A percentile compares a stretch with the other conserved stretches of the same genome.
phyloP scores from a whole-genome alignment of 2,329 filamentous ascomycete species.

The Alternaria tenuissima region DNA sequence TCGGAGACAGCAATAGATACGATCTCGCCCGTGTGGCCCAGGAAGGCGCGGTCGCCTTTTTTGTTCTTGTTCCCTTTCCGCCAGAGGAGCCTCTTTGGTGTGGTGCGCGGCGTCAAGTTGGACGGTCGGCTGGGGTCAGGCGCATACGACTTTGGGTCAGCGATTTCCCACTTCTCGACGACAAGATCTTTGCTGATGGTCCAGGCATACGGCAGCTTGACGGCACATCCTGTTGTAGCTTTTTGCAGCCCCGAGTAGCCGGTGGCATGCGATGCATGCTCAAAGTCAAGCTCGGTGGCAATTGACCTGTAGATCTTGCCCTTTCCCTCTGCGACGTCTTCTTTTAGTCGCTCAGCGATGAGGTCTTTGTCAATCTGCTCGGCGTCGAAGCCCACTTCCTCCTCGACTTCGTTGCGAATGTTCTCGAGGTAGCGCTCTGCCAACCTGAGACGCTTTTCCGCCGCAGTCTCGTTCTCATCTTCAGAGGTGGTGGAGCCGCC shows the following conservation, averaged over 20 bases:
- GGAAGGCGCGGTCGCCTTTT: slow-evolving; percentile 67
- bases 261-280: slow-evolving; percentile 70
- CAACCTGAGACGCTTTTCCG: slow-evolving; percentile 83
- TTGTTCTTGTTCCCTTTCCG: slow-evolving; percentile 68
- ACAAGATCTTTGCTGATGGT: slow-evolving; percentile 86
- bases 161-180: slow-evolving; percentile 89
- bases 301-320: slow-evolving; percentile 87
- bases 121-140: slow-evolving; percentile 33
- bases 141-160: slow-evolving; percentile 57
- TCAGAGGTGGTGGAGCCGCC: slow-evolving; percentile 67
- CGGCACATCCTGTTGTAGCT: slow-evolving; percentile 79
- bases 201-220: slow-evolving; percentile 82
- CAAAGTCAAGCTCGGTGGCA: slow-evolving; percentile 75
- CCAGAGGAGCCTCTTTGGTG: slow-evolving; percentile 70
- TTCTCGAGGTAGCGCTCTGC: slow-evolving; percentile 95
- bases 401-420: slow-evolving; percentile 75
- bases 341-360: slow-evolving; percentile 83
- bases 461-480: slow-evolving; percentile 86
- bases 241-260: slow-evolving; percentile 82
- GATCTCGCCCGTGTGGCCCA: slow-evolving; percentile 80
- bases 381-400: slow-evolving; percentile 89
- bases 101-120: slow-evolving; percentile 63
- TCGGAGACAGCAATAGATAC: slow-evolving; percentile 85
- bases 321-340: slow-evolving; percentile 91
- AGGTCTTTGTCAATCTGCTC: slow-evolving; percentile 92